Evolutionary conservation across 192 early-diverging fungal species (phyloP), one percentile per base, ranked within the genome.

Genomic region (Coemansia sp.): DNA sequence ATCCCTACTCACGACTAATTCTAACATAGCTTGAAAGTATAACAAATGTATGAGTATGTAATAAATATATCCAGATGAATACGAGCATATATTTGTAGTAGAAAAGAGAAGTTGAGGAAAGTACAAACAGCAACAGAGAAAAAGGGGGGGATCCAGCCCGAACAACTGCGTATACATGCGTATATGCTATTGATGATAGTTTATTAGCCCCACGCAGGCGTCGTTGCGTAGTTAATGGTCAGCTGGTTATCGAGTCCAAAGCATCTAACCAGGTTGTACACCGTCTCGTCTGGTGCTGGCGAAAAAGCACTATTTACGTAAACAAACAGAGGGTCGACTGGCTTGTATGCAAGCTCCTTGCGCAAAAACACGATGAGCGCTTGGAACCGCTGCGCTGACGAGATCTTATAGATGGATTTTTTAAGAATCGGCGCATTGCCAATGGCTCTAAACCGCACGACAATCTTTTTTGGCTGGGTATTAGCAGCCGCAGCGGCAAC

Each of bases 291-390:
- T 15, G 95, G 95, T 32, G 95, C 87, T 10, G 95, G 95, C 12
- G 94, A 89, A 76, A 97, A 97, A n/a, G 94, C 92, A 69, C 90
- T 92, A 72, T 94, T 95, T 16, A 97, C 87, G 75, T 97, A 97
- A 22, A 97, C 78, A 70, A 97, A 94, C 93, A 93, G 67, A 15
- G 90, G 88, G 64, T 95, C 93, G 3, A 84, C 82, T 12, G 86
- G 73, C 64, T 90, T 87, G 69, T 90, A 93, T 34, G 87, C 84
- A 24, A 97, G 85, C 71, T 97, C 89, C 67, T 88, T 91, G 16
- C 92, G 84, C 58, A 97, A 70, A 64, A 97, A 97, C 59, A 86
- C 73, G 27, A 93, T 94, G 3, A 97, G 90, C 12, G 90, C 87
- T 67, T 93, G 87, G 66, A 97, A 95, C 62, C 90, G 87, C 59